Conservation (phyloP, 2,329 filamentous ascomycete genomes). For the Aspergillus luchuensis region DNA sequence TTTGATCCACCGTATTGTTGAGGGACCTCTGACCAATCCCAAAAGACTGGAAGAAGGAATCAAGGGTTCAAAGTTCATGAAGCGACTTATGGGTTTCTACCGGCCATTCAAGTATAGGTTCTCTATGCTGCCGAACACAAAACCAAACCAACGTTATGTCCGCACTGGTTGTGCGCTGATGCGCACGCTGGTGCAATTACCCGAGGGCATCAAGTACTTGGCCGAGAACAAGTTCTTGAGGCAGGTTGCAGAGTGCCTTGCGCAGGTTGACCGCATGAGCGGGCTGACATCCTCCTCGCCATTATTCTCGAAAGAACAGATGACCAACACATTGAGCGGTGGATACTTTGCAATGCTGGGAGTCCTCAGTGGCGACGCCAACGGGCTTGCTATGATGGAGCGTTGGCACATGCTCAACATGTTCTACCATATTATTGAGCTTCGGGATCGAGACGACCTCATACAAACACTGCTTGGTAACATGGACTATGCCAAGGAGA, state of each 20-base stretch:
- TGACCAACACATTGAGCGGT: slow-evolving; percentile 82
- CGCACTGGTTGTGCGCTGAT: slow-evolving; percentile 86
- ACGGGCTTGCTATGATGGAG: slow-evolving; percentile 86
- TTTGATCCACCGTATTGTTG: slow-evolving; percentile 83
- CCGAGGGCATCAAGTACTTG: slow-evolving; percentile 81
- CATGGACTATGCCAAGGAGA: slow-evolving; percentile 86
- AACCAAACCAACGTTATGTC: slow-evolving; percentile 92
- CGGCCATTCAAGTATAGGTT: slow-evolving; percentile 97
- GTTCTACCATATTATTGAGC: slow-evolving; percentile 97
- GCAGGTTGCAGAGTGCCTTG: slow-evolving; percentile 92
- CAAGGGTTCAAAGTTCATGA: slow-evolving; percentile 93
- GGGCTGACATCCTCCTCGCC: slow-evolving; percentile 71
- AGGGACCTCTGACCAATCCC: slow-evolving; percentile 86
- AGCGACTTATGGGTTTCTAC: slow-evolving; percentile 91
- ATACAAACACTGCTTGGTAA: slow-evolving; percentile 85
- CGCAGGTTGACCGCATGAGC: slow-evolving; percentile 86
- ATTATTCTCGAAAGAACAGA: slow-evolving; percentile 82
- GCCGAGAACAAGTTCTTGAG: slow-evolving; percentile 89
- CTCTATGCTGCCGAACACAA: slow-evolving; percentile 83
- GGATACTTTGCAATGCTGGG: slow-evolving; percentile 96
- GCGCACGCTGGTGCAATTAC: slow-evolving; percentile 79
- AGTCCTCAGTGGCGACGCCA: slow-evolving; percentile 76
- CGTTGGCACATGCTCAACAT: slow-evolving; percentile 99
- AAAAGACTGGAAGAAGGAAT: slow-evolving; percentile 93
- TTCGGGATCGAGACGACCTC: slow-evolving; percentile 86